A percentile compares a stretch with the other conserved stretches of the same genome.
These are phyloP conservation scores for Solanum piurae DNA, from an alignment of 257 asterid species.

Conservation along the genomic window DNA sequence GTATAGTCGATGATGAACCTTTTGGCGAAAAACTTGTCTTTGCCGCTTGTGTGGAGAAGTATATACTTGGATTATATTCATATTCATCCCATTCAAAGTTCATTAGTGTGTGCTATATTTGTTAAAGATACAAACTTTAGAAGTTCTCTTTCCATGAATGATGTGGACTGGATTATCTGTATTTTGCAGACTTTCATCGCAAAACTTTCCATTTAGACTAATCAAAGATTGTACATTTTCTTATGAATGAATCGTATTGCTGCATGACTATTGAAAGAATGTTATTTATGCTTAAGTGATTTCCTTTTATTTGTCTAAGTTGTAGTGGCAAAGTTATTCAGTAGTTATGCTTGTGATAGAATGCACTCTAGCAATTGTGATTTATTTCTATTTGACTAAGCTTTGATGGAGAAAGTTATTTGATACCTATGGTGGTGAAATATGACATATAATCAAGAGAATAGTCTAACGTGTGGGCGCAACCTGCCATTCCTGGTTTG, in stretches of 20 bases:
- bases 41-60: background rate
- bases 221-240: background rate
- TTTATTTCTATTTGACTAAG: background rate
- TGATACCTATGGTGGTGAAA: too few species aligned
- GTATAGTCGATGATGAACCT: background rate
- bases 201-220: background rate
- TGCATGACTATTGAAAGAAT: background rate
- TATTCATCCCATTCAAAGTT: background rate
- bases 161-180: background rate
- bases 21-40: background rate
- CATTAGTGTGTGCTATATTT: background rate
- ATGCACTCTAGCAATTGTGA: background rate
- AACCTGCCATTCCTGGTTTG: background rate
- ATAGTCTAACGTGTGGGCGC: background rate
- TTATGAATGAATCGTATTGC: background rate
- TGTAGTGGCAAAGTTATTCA: background rate
- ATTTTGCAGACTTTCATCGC: background rate
- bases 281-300: background rate
- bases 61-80: background rate
- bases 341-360: background rate
- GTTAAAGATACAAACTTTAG: background rate
- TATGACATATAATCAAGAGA: background rate
- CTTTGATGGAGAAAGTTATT: background rate
- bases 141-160: background rate
- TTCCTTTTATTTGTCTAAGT: background rate